Evolutionary conservation across 768 basidiomycete species (phyloP), one percentile per base, ranked within the genome.

Genomic region (Suillus spraguei): DNA sequence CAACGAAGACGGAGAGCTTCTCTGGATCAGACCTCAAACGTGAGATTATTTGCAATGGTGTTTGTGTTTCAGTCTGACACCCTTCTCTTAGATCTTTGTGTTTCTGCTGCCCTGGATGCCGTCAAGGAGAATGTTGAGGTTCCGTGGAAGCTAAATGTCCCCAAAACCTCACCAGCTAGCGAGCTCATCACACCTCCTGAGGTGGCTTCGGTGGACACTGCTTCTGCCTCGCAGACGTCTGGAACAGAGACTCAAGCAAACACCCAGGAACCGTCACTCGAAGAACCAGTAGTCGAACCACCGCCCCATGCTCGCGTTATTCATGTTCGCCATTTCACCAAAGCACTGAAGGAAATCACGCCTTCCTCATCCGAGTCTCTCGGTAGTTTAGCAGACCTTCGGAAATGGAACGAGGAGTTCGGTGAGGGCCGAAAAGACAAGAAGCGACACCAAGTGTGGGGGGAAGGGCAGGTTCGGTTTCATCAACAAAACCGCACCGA

Each of bases 1-100:
- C 91, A 5, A 84, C 82, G 72, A 84, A 85, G 73, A 94, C 94
- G 0, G 91, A 92, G 60, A 87, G 85, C 60, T 98, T 95, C 75
- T 98, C 95, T 62, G 95, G 95, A 17, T 97, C 95, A 33, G 95
- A 98, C 74, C 80, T 98, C 64, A 97, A 97, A 76, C 94, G 95
- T 97, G 63, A 71, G 91, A 80, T 17, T 60, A 4, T 28, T 16
- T 52, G 41, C 44, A 28, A 20, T 4, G 28, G 10, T 4, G 28
- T 7, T 24, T 41, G 28, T 55, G 63, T 41, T 33, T 42, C 50
- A 6, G 24, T 20, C 7, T 10, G 44, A 7, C 5, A 35, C 60
- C 39, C 59, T 60, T 62, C 56, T 52, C 60, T 9, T 69, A 97
- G 95, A 98, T 76, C 77, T 97, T 24, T 96, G 95, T 73, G 95